phyloP scores from a whole-genome alignment of 257 asterid genomes.

The Plantago elongata region DNA sequence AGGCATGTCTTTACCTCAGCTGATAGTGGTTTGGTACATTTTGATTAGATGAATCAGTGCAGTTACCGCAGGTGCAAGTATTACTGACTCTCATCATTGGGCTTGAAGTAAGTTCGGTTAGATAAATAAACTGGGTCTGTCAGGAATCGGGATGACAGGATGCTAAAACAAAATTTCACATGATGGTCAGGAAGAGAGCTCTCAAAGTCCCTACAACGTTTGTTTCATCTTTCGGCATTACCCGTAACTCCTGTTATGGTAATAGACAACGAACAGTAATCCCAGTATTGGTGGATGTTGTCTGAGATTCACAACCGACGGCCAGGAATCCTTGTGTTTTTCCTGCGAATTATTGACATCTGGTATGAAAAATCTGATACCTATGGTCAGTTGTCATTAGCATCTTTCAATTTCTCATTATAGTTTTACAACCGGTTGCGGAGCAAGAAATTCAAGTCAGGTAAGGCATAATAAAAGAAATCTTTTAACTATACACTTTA shows the following conservation, averaged over 20 bases:
- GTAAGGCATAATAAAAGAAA: too few species aligned
- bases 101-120: neutral
- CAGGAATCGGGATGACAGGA: slow-evolving; percentile 4
- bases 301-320: neutral
- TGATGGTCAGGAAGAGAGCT: slow-evolving; percentile 8
- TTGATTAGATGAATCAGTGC: too few species aligned
- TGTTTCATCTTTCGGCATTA: slow-evolving; percentile 32
- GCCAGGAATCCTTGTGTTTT: slow-evolving; percentile 2
- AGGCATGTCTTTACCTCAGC: too few species aligned
- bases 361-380: neutral
- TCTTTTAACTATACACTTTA: too few species aligned
- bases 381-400: neutral
- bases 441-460: too few species aligned
- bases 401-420: neutral
- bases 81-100: neutral
- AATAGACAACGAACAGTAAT: too few species aligned
- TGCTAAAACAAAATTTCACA: slow-evolving; percentile 26
- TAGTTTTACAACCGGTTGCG: too few species aligned
- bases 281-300: neutral
- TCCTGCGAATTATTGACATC: neutral
- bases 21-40: too few species aligned
- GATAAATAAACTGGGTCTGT: neutral
- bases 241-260: too few species aligned
- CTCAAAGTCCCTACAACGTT: slow-evolving; percentile 23
- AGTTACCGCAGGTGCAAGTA: neutral